These are phyloP conservation scores for Choiromyces venosus DNA, from an alignment of 495 filamentous ascomycete species.

Conservation along the genomic window DNA sequence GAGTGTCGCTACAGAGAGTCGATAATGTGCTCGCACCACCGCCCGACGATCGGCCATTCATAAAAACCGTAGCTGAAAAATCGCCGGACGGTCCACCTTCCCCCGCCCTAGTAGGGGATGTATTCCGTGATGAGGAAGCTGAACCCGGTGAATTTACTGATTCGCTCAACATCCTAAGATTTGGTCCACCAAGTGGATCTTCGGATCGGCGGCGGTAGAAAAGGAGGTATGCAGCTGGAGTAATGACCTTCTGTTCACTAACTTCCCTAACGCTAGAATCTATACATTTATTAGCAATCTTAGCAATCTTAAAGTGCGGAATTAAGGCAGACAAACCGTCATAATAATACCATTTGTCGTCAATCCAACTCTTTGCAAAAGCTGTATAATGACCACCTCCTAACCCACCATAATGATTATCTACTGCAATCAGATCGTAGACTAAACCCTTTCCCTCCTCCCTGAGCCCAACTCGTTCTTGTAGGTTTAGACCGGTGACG, in stretches of 20 bases:
- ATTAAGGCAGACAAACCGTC: constrained; percentile 62
- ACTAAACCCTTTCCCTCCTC: constrained; percentile 71
- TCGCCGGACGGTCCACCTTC: constrained; percentile 36
- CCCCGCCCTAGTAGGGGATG: constrained; percentile 31
- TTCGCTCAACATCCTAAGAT: constrained; percentile 45
- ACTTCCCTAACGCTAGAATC: constrained; percentile 61
- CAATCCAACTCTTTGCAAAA: constrained; percentile 81
- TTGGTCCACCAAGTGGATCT: constrained; percentile 67
- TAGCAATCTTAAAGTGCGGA: constrained; percentile 7
- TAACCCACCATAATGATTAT: constrained; percentile 88
- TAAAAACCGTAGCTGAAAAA: constrained; percentile 17
- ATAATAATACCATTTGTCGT: constrained; percentile 85
- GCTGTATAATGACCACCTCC: constrained; percentile 95
- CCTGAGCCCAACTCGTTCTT: constrained; percentile 65
- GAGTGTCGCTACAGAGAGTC: constrained; percentile 17
- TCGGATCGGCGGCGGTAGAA: constrained; percentile 88
- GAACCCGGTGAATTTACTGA: constrained; percentile 18
- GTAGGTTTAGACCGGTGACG: constrained; percentile 77
- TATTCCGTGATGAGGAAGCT: constrained; percentile 23
- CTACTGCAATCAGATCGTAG: constrained; percentile 90
- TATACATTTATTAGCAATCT: constrained; percentile 45
- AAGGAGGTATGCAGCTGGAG: constrained; percentile 75
- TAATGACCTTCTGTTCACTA: constrained; percentile 55
- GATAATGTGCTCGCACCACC: constrained; percentile 31
- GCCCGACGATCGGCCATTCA: constrained; percentile 35